A percentile compares a stretch with the other conserved stretches of the same genome.
phyloP scores from a whole-genome alignment of 2,329 filamentous ascomycete genomes.

The Curvularia lunata region DNA sequence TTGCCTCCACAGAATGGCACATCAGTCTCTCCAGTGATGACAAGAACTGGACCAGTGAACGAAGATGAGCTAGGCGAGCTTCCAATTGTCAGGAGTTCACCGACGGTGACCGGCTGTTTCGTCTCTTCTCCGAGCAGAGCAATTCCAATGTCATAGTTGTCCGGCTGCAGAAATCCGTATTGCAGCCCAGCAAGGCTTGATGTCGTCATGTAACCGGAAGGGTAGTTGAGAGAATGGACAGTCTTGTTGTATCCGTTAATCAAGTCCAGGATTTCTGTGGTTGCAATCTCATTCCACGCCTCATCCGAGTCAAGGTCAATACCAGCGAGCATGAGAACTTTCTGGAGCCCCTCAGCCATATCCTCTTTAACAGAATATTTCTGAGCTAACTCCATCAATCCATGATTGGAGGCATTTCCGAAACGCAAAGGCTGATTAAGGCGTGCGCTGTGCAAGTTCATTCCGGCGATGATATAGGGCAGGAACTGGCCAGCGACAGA shows the following conservation, averaged over 20 bases:
- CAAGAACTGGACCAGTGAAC: constrained; percentile 62
- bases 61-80: constrained; percentile 43
- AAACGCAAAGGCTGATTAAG: constrained; percentile 52
- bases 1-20: constrained; percentile 69
- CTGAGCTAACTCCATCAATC: constrained; percentile 15
- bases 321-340: constrained; percentile 23
- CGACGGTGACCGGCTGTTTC: constrained; percentile 64
- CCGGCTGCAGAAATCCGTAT: constrained; percentile 57
- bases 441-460: constrained; percentile 57
- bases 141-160: constrained; percentile 62
- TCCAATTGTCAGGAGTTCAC: constrained; percentile 65
- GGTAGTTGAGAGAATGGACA: constrained; percentile 33
- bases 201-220: constrained; percentile 61
- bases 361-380: constrained; percentile 20
- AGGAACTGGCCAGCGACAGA: constrained; percentile 56
- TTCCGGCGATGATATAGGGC: constrained; percentile 53
- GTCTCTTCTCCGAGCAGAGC: constrained; percentile 55
- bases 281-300: constrained; percentile 37
- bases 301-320: constrained; percentile 24
- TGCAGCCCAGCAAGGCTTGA: constrained; percentile 58
- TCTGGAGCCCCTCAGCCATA: constrained; percentile 27
- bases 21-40: constrained; percentile 61
- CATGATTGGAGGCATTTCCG: constrained; percentile 34
- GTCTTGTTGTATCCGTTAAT: constrained; percentile 43
- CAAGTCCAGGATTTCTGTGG: constrained; percentile 40